Base-by-base conservation (phyloP, 2,329 filamentous ascomycete genomes). In the Scortechinia acanthostroma region DNA sequence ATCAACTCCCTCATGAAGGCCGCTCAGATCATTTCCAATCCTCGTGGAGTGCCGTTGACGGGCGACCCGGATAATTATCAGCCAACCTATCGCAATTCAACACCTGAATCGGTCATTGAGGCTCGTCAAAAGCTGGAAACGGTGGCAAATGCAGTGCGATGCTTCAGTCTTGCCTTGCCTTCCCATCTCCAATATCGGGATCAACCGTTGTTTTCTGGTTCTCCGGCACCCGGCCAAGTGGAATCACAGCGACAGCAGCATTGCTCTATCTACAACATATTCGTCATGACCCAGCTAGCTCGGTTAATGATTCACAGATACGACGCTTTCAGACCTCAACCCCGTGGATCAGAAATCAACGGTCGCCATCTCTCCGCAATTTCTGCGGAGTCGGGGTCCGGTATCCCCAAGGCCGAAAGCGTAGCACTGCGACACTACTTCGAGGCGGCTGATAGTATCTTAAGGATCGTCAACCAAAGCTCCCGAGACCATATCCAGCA, bases 1-100 rank as follows among this genome's bases (percentile, higher is more conserved):
- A 55, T 65, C 35, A 65, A 64, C 49, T 65, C 62, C 0, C 47
- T 66, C 13, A 64, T 65, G 61, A 55, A 58, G 42, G 57, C 62
- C 21, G 62, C 63, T 1, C 62, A 65, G 47, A 49, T 52, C 5
- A 55, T 64, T 13, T 58, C 60, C 17, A 53, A 53, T 42, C 57
- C 58, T 1, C 42, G 47, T 37, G 54, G 54, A 4, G 47, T 57
- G 15, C 52, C 53, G 28, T 16, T 13, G 43, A 14, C 21, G 42
- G 20, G 42, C 23, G 22, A 28, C 30, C 42, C 21, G 16, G 47
- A 51, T 15, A n/a, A n/a, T n/a, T n/a, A n/a, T n/a, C n/a, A n/a
- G n/a, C n/a, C n/a, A n/a, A n/a, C n/a, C n/a, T n/a, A n/a, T n/a
- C n/a, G n/a, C n/a, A n/a, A n/a, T n/a, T n/a, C n/a, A n/a, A n/a